Evolutionary conservation across 2,329 filamentous ascomycete species (phyloP), one percentile per base, ranked within the genome.

Genomic region (Colletotrichum orchidophilum): DNA sequence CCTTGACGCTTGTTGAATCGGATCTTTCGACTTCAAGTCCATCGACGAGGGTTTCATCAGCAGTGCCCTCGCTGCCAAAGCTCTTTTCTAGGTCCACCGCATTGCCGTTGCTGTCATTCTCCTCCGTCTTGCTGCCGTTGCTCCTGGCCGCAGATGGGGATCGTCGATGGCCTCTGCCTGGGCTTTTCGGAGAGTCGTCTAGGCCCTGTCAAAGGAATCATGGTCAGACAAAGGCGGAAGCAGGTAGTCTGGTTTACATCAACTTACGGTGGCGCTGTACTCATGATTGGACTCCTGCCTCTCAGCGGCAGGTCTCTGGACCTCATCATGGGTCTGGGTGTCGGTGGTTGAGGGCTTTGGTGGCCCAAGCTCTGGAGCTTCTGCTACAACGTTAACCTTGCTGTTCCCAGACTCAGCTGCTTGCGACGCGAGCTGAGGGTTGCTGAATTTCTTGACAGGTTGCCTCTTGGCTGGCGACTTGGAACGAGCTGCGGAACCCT

Each of bases 301-400:
- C 46, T 66, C 66, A n/a, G 60, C 35, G 15, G n/a, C 27, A 29
- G 64, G 64, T 24, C 66, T 49, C 29, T 35, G 35, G 18, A 18
- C 11, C n/a, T 46, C 39, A 46, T 46, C 39, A 46, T 15, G 39
- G 11, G 39, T 5, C 39, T 46, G 39, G 50, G 33, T 12, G 15
- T 33, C 35, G 27, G 58, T 52, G 15, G 67, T 27, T 3, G 46
- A 39, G 27, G 63, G 7, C 33, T 35, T 8, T 24, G 53, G 49
- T 66, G 68, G 71, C 50, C 66, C 70, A 64, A 72, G 70, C 66
- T 70, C 55, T 24, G 70, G 70, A 70, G 70, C 70, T 70, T 64
- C 70, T 72, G 70, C 70, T 9, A 72, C 66, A 4, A 72, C 33
- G 39, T 72, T 60, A 72, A 72, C 35, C 66, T 72, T 72, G 27